These are phyloP conservation scores for Firmiana major DNA, from an alignment of 345 rosid species.

Conservation along the genomic window DNA sequence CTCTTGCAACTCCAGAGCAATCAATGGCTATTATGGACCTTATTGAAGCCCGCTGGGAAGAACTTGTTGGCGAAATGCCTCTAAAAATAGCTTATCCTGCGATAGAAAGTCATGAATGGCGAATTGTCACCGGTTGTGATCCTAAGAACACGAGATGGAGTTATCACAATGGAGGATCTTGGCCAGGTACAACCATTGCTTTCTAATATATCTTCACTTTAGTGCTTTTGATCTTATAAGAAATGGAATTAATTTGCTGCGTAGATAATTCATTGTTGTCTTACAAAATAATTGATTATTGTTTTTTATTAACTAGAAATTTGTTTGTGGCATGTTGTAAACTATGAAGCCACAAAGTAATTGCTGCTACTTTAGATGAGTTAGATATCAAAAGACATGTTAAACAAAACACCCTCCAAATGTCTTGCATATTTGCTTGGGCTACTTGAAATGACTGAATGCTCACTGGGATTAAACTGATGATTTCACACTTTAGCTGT, in stretches of 20 bases:
- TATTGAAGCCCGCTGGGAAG: conserved; percentile 70
- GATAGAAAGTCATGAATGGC: conserved; percentile 59
- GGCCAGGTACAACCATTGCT: conserved; percentile 54
- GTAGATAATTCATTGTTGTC: not conserved
- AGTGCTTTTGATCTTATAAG: not conserved
- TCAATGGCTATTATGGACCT: conserved; percentile 69
- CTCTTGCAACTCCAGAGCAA: conserved; percentile 60
- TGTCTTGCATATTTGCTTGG: not conserved
- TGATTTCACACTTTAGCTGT: not conserved
- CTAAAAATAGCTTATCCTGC: conserved; percentile 58
- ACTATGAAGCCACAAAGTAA: not conserved
- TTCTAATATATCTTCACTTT: not conserved
- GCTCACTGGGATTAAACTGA: not conserved
- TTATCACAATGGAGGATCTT: conserved; percentile 71
- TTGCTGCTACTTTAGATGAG: not conserved
- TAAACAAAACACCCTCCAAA: not conserved
- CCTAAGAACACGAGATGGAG: conserved; percentile 71
- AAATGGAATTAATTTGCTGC: not conserved
- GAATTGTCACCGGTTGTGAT: conserved; percentile 63
- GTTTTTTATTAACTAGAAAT: not conserved
- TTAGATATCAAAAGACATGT: not conserved
- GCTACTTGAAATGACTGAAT: not conserved
- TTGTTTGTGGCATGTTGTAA: not conserved
- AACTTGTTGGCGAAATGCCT: conserved; percentile 71
- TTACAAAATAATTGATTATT: not conserved